Percentiles rank a stretch among this genome's conserved stretches.
These are phyloP conservation scores for Leccinum fibrillosum DNA, from an alignment of 768 basidiomycete genomes.

Conservation along the genomic window DNA sequence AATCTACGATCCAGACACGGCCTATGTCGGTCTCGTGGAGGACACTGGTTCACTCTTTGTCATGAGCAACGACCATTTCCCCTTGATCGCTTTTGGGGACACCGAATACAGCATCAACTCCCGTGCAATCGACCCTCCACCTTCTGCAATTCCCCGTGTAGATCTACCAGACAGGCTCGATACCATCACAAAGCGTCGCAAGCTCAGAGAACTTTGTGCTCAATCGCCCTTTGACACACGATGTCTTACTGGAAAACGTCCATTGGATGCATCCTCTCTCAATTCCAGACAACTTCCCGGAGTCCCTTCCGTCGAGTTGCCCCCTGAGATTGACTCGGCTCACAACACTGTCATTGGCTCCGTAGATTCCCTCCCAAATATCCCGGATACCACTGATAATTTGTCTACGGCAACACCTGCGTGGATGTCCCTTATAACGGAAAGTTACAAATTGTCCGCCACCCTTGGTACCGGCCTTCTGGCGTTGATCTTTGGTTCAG, in stretches of 20 bases:
- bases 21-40: slow-evolving; percentile 79
- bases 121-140: slow-evolving; percentile 35
- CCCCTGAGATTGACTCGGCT: slow-evolving; percentile 22
- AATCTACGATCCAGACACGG: slow-evolving; percentile 48
- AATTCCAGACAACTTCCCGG: slow-evolving; percentile 62
- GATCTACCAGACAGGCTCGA: slow-evolving; percentile 45
- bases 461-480: slow-evolving; percentile 22
- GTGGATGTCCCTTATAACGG: slow-evolving; percentile 12
- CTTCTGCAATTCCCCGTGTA: slow-evolving; percentile 25
- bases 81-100: slow-evolving; percentile 73
- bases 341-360: slow-evolving; percentile 10
- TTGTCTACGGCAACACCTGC: slow-evolving; percentile 11
- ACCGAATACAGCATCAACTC: slow-evolving; percentile 34
- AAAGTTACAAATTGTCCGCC: slow-evolving; percentile 12
- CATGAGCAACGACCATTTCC: slow-evolving; percentile 79
- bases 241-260: slow-evolving; percentile 62
- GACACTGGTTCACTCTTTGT: slow-evolving; percentile 77
- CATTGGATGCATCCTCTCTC: slow-evolving; percentile 45
- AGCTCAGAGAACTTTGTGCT: slow-evolving; percentile 39
- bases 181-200: slow-evolving; percentile 42
- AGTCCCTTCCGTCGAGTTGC: slow-evolving; percentile 38
- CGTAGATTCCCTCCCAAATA: slow-evolving; percentile 13
- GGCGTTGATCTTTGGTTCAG: slow-evolving; percentile 21
- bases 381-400: slow-evolving; percentile 16
- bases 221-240: slow-evolving; percentile 43